A percentile compares a stretch with the other conserved stretches of the same genome.
phyloP scores from a whole-genome alignment of 352 stramenopile genomes.

The Pythium guiyangense region DNA sequence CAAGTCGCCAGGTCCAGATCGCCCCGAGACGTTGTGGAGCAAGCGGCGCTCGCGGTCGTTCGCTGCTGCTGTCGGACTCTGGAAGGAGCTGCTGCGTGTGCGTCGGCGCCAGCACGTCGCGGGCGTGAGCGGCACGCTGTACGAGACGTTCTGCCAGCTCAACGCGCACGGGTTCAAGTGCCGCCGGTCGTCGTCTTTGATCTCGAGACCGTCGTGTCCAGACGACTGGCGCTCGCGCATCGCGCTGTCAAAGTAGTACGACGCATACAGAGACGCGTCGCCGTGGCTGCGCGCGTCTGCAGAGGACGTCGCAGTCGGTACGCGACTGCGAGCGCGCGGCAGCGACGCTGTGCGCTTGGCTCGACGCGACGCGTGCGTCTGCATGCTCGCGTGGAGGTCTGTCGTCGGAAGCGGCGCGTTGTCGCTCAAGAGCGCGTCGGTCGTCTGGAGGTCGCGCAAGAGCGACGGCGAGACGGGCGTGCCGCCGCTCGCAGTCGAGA shows the following conservation, averaged over 20 bases:
- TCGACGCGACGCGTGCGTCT: neutral
- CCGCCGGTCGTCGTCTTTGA: slow-evolving; percentile 12
- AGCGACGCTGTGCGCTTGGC: neutral
- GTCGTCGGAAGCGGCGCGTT: neutral
- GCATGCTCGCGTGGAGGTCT: neutral
- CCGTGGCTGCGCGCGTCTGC: neutral
- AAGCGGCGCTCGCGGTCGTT: slow-evolving; percentile 16
- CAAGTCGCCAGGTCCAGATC: slow-evolving; percentile 27
- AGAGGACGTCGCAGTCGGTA: neutral
- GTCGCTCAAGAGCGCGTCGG: neutral
- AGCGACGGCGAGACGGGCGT: slow-evolving; percentile 5
- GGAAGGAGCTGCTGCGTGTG: neutral
- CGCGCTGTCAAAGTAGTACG: neutral
- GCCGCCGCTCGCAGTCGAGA: slow-evolving; percentile 1
- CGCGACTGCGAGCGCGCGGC: neutral
- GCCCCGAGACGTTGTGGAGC: slow-evolving; percentile 31
- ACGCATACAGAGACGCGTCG: neutral
- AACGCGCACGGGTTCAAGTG: slow-evolving; percentile 20
- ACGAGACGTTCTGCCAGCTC: slow-evolving; percentile 24
- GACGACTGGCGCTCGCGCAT: neutral
- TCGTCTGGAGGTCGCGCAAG: neutral
- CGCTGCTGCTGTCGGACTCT: neutral
- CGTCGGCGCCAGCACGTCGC: neutral
- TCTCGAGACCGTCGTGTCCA: slow-evolving; percentile 15
- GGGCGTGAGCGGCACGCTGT: slow-evolving; percentile 13